Evolutionary conservation across 1,284 basidiomycete species (phyloP), one percentile per base, ranked within the genome.

Genomic region (Moesziomyces globuligerus): DNA sequence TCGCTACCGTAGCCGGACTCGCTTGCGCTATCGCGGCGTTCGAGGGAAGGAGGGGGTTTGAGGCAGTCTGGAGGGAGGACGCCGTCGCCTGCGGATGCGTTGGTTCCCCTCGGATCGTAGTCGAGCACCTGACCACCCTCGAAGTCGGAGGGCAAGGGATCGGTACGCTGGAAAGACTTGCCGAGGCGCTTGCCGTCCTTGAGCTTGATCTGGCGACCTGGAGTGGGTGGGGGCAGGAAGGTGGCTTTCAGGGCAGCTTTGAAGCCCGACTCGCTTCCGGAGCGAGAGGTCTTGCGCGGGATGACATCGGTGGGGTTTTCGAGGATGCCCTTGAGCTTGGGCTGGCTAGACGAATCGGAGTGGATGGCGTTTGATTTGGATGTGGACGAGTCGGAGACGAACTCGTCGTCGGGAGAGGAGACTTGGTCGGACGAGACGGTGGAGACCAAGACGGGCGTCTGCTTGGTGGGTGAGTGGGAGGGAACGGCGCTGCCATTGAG

Each of bases 41-140:
- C 40, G 4, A 7, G 26, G 4, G 34, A 15, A 0, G 55, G 29
- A 3, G 62, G 62, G 9, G 57, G 42, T 6, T 46, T 44, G 29
- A 62, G 29, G 13, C 34, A 57, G 15, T 41, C 45, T 23, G 54
- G 11, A 1, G 71, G 65, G 3, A 76, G 21, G 29, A 78, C 41
- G 18, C 76, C 76, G 37, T 76, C 76, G 23, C 76, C 76, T 3
- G 61, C 66, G 0, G 56, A 34, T 1, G 73, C 76, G 17, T 75
- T 9, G 8, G 61, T 48, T 21, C 75, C 75, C 21, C 75, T 48
- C 32, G 77, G 77, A 54, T 79, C 77, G 15, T 52, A 56, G 11
- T 64, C 59, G 32, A 79, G 71, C 25, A 79, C 69, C 36, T 74
- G 47, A 3, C 64, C 77, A 15, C 77, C 77, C 34, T 67, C 60